Evolutionary conservation across 257 asterid genomes (phyloP).

Genomic region (Ilex asprella): DNA sequence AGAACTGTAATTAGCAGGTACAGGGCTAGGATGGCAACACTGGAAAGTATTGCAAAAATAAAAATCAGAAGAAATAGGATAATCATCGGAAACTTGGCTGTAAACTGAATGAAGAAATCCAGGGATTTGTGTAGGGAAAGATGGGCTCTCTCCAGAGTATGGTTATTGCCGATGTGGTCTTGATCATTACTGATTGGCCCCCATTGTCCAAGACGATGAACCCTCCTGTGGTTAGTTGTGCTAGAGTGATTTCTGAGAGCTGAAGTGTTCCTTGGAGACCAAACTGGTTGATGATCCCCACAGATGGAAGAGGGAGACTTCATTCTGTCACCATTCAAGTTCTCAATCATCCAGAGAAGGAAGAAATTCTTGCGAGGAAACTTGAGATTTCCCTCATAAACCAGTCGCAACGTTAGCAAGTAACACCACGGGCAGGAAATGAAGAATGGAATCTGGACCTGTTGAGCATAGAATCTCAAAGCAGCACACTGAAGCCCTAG

Average conservation of each 20-base stretch:
- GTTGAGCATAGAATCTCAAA: constrained; percentile 62
- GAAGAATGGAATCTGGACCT: constrained; percentile 83
- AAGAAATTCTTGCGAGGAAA: constrained; percentile 92
- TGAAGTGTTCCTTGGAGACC: constrained; percentile 36
- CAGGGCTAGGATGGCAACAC: constrained; percentile 79
- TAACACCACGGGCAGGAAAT: constrained; percentile 97
- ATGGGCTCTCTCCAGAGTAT: constrained; percentile 49
- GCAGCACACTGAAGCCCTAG: constrained; percentile 86
- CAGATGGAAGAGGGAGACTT: constrained; percentile 45
- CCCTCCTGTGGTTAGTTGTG: constrained; percentile 30
- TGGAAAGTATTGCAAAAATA: constrained; percentile 72
- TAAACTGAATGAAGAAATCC: constrained; percentile 61
- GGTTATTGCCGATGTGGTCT: constrained; percentile 20
- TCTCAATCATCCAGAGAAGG: constrained; percentile 97
- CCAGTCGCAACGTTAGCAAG: constrained; percentile 59
- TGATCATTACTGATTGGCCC: constrained; percentile 30
- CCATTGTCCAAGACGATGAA: constrained; percentile 33
- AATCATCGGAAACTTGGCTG: constrained; percentile 82
- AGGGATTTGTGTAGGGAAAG: constrained; percentile 52
- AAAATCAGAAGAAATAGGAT: constrained; percentile 64
- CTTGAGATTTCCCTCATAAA: constrained; percentile 64
- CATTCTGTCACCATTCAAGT: constrained; percentile 82
- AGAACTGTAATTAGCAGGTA: constrained; percentile 63
- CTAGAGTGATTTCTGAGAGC: constrained; percentile 24
- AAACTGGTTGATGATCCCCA: constrained; percentile 45